Percentiles rank a stretch among this genome's conserved stretches.
Conservation (phyloP, 768 basidiomycete species). For the Mycena maculata region DNA sequence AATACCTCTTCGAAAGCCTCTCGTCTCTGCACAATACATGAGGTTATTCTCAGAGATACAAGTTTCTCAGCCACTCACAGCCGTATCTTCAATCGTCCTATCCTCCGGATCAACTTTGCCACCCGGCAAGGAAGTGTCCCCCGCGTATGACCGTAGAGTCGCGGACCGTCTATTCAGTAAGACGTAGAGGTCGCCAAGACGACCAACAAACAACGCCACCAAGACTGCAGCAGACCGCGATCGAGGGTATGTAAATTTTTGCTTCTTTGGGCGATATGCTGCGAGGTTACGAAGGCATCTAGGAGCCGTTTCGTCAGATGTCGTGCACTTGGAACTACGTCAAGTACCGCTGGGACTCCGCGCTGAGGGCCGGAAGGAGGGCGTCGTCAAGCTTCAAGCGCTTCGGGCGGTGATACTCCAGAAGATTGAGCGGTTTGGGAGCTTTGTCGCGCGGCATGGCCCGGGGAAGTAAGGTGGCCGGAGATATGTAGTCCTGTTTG, state of each 20-base stretch:
- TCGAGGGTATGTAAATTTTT: slow-evolving; percentile 60
- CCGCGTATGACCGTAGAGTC: slow-evolving; percentile 80
- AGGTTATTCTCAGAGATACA: not conserved
- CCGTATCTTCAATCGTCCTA: slow-evolving; percentile 68
- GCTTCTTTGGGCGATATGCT: slow-evolving; percentile 57
- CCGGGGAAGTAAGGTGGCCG: no score
- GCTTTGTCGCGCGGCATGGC: slow-evolving; percentile 28
- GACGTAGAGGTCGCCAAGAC: slow-evolving; percentile 87
- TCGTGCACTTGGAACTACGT: no score
- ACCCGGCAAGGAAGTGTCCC: slow-evolving; percentile 90
- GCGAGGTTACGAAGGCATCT: slow-evolving; percentile 72
- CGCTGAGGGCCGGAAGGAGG: slow-evolving; percentile 59
- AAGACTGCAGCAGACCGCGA: slow-evolving; percentile 79
- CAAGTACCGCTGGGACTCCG: slow-evolving; percentile 59
- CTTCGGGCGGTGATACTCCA: slow-evolving; percentile 61
- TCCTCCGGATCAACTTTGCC: slow-evolving; percentile 83
- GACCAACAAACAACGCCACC: slow-evolving; percentile 86
- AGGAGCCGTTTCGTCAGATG: not conserved
- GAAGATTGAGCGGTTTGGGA: slow-evolving; percentile 49
- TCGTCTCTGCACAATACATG: slow-evolving; percentile 64
- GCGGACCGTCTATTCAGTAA: slow-evolving; percentile 69
- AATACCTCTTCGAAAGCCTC: slow-evolving; percentile 92
- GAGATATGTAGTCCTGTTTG: no score
- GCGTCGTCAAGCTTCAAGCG: slow-evolving; percentile 50
- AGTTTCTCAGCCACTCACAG: not conserved